phyloP scores from a whole-genome alignment of 768 basidiomycete genomes.

The Boletellus ananiceps region DNA sequence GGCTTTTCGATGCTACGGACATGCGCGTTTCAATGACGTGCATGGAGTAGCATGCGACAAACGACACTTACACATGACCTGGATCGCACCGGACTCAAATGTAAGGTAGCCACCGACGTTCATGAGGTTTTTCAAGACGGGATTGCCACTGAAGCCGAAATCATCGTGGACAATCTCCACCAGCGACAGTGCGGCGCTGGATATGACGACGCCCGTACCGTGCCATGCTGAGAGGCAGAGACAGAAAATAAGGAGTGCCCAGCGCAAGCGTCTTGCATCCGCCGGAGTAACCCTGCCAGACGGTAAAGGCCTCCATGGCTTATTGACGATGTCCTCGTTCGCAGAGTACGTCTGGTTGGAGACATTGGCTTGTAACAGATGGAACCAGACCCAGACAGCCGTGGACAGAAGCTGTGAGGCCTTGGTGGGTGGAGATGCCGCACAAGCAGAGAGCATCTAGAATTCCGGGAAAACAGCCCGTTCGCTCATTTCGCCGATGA shows the following conservation, averaged over 20 bases:
- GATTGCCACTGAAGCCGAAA: background rate
- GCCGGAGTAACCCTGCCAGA: slow-evolving; percentile 27
- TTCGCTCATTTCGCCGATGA: background rate
- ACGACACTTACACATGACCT: too few species aligned
- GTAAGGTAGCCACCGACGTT: too few species aligned
- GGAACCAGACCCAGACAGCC: slow-evolving; percentile 29
- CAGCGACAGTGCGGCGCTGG: slow-evolving; percentile 22
- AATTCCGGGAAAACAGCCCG: background rate
- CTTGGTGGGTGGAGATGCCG: background rate
- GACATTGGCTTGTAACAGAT: slow-evolving; percentile 31
- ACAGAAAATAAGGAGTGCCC: slow-evolving; percentile 29
- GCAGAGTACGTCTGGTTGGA: slow-evolving; percentile 29
- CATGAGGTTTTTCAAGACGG: too few species aligned
- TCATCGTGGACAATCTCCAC: slow-evolving; percentile 31
- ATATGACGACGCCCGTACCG: slow-evolving; percentile 14
- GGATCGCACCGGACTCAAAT: too few species aligned
- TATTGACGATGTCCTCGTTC: slow-evolving; percentile 32
- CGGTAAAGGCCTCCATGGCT: slow-evolving; percentile 37
- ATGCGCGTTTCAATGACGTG: too few species aligned
- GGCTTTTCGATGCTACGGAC: slow-evolving; percentile 5
- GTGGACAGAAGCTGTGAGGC: background rate
- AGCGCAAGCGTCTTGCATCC: slow-evolving; percentile 27
- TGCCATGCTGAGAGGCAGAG: slow-evolving; percentile 20
- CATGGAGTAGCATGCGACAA: too few species aligned
- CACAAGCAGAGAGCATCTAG: slow-evolving; percentile 10